Percentiles rank a stretch among this genome's conserved stretches.
These are phyloP conservation scores for Thoreauomyces humboldtii DNA, from an alignment of 192 early-diverging fungal species.

Conservation along the genomic window DNA sequence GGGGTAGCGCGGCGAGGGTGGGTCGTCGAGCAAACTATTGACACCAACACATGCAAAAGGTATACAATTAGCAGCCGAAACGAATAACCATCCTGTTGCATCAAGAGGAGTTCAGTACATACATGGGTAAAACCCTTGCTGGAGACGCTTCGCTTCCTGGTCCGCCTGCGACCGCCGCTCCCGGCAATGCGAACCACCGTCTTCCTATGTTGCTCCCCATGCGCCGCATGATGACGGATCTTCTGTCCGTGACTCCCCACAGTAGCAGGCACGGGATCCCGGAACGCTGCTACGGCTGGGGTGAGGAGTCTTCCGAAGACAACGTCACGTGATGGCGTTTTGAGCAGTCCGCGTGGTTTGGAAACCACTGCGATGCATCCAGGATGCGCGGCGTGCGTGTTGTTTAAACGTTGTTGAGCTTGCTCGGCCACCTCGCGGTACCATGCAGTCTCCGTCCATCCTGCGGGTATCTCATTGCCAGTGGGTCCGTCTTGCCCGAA, in stretches of 20 bases:
- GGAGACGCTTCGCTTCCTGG: not conserved
- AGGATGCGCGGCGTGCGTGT: not conserved
- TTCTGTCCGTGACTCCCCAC: too few species aligned
- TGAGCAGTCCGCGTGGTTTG: not conserved
- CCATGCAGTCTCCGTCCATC: constrained; percentile 1
- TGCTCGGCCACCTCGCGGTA: constrained; percentile 6
- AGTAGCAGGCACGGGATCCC: constrained; percentile 11
- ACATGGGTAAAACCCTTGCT: constrained; percentile 1
- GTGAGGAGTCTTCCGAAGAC: constrained; percentile 8
- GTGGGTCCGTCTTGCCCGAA: not conserved
- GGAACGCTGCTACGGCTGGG: not conserved
- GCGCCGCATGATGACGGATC: too few species aligned
- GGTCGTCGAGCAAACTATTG: not conserved
- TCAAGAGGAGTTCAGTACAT: too few species aligned
- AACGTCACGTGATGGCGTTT: not conserved
- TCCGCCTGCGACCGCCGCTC: too few species aligned
- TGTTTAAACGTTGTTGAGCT: not conserved
- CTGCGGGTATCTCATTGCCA: constrained; percentile 8
- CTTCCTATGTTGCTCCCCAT: too few species aligned
- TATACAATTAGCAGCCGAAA: not conserved
- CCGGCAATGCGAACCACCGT: too few species aligned
- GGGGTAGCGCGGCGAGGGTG: not conserved
- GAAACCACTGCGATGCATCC: not conserved
- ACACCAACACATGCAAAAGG: not conserved
- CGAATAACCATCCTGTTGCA: not conserved